Evolutionary conservation across 768 basidiomycete genomes (phyloP).

Genomic region (Lactifluus piperatus): DNA sequence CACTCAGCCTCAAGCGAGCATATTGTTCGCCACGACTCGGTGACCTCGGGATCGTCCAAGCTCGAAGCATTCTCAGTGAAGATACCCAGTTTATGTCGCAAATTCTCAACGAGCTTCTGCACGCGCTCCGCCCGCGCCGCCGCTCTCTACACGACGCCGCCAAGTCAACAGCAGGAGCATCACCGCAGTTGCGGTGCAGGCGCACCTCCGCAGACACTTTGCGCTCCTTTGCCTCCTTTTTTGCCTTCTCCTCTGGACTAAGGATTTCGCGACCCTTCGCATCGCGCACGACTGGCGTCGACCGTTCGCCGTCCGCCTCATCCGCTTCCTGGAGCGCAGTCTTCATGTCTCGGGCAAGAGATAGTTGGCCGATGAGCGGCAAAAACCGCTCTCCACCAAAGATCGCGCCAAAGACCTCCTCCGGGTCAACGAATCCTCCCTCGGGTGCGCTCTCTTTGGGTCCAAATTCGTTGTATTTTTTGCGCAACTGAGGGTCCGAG

Average conservation of each 20-base stretch:
- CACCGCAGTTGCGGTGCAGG: constrained; percentile 2
- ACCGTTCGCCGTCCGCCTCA: constrained; percentile 40
- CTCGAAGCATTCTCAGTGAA: constrained; percentile 79
- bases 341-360: constrained; percentile 88
- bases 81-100: constrained; percentile 76
- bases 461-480: constrained; percentile 90
- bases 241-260: constrained; percentile 34
- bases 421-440: constrained; percentile 83
- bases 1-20: constrained; percentile 77
- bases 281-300: constrained; percentile 38
- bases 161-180: constrained; percentile 9
- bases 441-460: constrained; percentile 74
- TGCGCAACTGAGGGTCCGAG: constrained; percentile 63
- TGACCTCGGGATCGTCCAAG: constrained; percentile 59
- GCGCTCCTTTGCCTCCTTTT: constrained; percentile 58
- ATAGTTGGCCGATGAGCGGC: constrained; percentile 84
- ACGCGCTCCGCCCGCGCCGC: constrained; percentile 71
- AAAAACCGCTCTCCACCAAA: constrained; percentile 85
- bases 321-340: constrained; percentile 82
- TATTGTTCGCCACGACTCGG: constrained; percentile 66
- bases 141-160: constrained; percentile 49
- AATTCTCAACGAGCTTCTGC: constrained; percentile 63
- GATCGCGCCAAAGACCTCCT: constrained; percentile 65
- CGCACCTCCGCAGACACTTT: constrained; percentile 61
- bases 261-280: constrained; percentile 38